Base-by-base conservation (phyloP, 345 rosid species). In the Pistacia atlantica region DNA sequence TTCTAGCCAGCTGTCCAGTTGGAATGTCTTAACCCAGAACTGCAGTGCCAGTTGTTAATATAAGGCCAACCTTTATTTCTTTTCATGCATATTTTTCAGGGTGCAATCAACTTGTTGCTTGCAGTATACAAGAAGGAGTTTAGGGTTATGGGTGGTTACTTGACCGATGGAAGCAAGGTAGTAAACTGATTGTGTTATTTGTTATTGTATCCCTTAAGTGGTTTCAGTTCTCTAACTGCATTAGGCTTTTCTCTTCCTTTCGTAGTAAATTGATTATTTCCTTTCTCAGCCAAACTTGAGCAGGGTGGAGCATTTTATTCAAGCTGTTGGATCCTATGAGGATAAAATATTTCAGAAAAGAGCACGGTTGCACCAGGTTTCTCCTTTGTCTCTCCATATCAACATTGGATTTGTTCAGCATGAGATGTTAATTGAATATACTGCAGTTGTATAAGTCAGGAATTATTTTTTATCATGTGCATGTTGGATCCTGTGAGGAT, bases 71-170 rank as follows among this genome's bases (percentile, higher is more conserved):
- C 45, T 22, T 52, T 13, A 25, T 35, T 11, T 48, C 33, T 71
- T 67, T 71, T 68, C 22, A 17, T 60, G 20, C 28, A 72, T 59
- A 13, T 67, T 72, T 82, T 78, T 69, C 83, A 96, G 98, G 99
- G 98, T 84, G 99, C 99, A 68, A 91, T 96, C 78, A 90, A 93
- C 83, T 84, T 96, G 87, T 77, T 96, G 78, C 79, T 92, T 83
- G 86, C 93, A 51, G 95, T 92, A 42, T 96, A 96, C 85, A 92
- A 90, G 91, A 92, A 91, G 84, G 94, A 92, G 82, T 80, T 96
- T 73, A 85, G 84, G 65, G 75, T 83, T 37, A 48, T 86, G 80
- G 90, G 86, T 48, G 92, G 87, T 70, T 96, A 90, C 84, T 86
- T 93, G 89, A 91, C 95, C 11, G 77, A 89, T 77, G 89, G 83